A percentile compares a stretch with the other conserved stretches of the same genome.
These are phyloP conservation scores for Vigna mungo DNA, from an alignment of 306 rosid genomes.

Conservation along the genomic window DNA sequence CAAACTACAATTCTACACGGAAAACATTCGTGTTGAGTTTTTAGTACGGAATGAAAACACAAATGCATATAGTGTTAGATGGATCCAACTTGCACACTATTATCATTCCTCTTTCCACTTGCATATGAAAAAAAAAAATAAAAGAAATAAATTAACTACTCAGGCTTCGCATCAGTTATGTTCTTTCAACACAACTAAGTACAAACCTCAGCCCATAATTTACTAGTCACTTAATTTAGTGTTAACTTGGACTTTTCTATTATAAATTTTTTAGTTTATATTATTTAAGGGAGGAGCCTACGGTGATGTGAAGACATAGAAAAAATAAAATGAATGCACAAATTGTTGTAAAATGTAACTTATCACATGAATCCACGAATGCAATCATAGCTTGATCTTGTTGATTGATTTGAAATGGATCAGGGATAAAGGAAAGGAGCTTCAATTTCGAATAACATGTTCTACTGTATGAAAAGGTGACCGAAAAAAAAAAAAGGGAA, in stretches of 20 bases:
- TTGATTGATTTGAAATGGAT: constrained; percentile 23
- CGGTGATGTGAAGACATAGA: background rate
- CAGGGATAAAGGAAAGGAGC: constrained; percentile 22
- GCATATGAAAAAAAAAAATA: background rate
- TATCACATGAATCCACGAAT: background rate
- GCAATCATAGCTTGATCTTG: constrained; percentile 10
- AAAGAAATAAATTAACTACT: background rate
- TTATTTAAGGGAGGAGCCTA: background rate
- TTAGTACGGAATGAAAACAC: constrained; percentile 23
- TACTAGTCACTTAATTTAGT: background rate
- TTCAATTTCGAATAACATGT: constrained; percentile 28
- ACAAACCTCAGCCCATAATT: background rate
- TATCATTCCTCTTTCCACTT: background rate
- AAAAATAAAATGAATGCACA: background rate
- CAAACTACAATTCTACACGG: background rate
- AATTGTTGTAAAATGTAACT: background rate
- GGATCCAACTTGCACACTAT: constrained; percentile 3
- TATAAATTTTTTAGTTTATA: background rate
- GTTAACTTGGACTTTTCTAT: background rate
- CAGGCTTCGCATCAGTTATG: background rate
- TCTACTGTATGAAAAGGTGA: constrained; percentile 3
- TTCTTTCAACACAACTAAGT: constrained; percentile 6
- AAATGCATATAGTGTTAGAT: constrained; percentile 27
- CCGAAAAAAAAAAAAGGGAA: constrained; percentile 34
- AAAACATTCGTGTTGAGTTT: constrained; percentile 21